Evolutionary conservation across 306 rosid genomes (phyloP), one percentile per base, ranked within the genome.

Genomic region (Potentilla sterilis): DNA sequence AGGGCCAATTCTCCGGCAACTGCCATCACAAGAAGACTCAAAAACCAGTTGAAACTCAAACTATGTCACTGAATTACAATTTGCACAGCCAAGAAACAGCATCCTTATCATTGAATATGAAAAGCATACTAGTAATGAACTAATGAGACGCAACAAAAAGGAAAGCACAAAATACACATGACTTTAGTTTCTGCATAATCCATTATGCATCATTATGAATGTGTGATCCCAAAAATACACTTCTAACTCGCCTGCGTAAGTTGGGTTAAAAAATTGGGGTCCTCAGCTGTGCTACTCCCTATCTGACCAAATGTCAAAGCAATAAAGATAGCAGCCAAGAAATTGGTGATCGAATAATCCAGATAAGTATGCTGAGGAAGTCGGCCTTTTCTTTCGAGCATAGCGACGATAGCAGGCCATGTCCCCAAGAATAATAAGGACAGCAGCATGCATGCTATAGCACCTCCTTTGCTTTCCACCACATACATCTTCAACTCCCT

Each of bases 281-380:
- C 15, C 24, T 72, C 79, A 6, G 70, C 74, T 12, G 89, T 84
- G 81, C 96, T 67, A 47, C 83, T 78, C 70, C 97, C 97, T 16
- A 91, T 82, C 87, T 94, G 69, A 59, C 98, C 98, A 65, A 91
- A 83, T 2, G 98, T 90, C 52, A 94, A 81, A 63, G 98, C 98
- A 74, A 94, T 94, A 55, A 94, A 65, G 0, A 94, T 78, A 79
- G 97, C 95, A 79, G 98, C 97, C 66, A 91, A 75, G 72, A 94
- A 81, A 77, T 94, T 94, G 43, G 97, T 87, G 73, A 94, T 70
- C 0, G 98, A 78, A 75, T 94, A 94, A 43, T 94, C 98, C 49
- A 94, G 98, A 80, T 94, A 94, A 1, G 97, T 90, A 70, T 94
- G 97, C 49, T 94, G 98, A 85, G 97, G 98, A 81, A 92, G 97